These are phyloP conservation scores for Vicia sativa DNA, from an alignment of 306 rosid species.

Conservation along the genomic window DNA sequence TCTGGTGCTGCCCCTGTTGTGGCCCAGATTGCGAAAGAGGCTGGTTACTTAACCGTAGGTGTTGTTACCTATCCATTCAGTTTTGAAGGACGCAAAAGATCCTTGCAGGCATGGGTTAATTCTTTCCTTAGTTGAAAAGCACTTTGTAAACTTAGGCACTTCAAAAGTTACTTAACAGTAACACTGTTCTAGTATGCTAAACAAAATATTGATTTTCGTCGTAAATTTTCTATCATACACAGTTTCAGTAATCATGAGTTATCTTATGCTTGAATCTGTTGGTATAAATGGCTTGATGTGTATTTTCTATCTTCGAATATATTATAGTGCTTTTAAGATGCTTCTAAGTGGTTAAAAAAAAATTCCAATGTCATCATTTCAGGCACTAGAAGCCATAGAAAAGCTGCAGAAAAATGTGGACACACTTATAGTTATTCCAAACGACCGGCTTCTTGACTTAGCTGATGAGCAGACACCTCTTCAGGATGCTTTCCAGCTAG, in stretches of 20 bases:
- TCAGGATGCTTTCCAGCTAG: constrained; percentile 90
- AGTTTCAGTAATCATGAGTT: background rate
- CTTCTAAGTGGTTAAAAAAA: constrained; percentile 2
- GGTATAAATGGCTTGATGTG: background rate
- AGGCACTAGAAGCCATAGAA: constrained; percentile 98
- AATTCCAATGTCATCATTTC: constrained; percentile 20
- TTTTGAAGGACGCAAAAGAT: too few relatives aligned
- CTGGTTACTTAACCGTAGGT: too few relatives aligned
- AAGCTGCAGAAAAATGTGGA: constrained; percentile 94
- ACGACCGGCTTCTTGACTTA: constrained; percentile 94
- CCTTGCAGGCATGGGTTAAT: constrained; percentile 17
- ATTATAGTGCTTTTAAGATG: background rate
- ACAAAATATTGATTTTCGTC: background rate
- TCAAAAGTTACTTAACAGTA: background rate
- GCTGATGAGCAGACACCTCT: constrained; percentile 95
- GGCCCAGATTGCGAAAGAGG: too few relatives aligned
- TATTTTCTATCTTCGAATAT: background rate
- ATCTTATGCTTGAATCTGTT: background rate
- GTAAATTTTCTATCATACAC: background rate
- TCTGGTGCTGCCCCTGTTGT: too few relatives aligned
- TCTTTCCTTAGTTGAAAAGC: constrained; percentile 35
- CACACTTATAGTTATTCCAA: constrained; percentile 93
- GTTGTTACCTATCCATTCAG: too few relatives aligned
- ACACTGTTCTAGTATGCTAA: too few relatives aligned
- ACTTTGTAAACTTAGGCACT: constrained; percentile 2